Percentiles rank a stretch among this genome's conserved stretches.
These are phyloP conservation scores for Glycine latifolia DNA, from an alignment of 306 rosid species.

Conservation along the genomic window DNA sequence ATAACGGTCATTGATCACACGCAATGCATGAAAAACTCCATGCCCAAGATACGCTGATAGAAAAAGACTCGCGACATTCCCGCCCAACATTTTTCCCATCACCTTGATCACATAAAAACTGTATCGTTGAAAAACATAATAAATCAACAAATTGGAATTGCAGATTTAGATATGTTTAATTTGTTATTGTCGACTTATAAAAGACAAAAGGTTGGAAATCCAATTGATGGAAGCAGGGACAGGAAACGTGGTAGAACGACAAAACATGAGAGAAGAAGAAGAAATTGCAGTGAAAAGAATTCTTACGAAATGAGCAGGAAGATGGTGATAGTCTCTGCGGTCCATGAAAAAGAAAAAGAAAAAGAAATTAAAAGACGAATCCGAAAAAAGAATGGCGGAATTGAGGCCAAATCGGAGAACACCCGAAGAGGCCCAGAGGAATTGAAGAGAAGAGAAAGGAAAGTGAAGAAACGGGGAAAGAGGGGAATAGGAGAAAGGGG, in stretches of 20 bases:
- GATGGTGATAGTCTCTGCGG: conserved; percentile 54
- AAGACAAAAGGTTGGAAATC: conserved; percentile 17
- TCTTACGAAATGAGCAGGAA: conserved; percentile 61
- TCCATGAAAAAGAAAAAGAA: conserved; percentile 51
- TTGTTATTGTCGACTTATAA: too few relatives aligned
- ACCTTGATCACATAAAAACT: neutral
- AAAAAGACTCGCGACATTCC: neutral
- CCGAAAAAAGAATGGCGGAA: neutral
- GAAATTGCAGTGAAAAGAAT: neutral
- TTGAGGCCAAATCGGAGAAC: conserved; percentile 50
- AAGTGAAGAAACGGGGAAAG: too few relatives aligned
- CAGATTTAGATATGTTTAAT: neutral
- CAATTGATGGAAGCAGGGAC: neutral
- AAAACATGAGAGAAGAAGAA: neutral
- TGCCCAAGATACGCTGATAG: too few relatives aligned
- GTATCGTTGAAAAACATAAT: neutral
- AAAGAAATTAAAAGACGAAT: neutral
- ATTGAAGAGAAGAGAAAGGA: neutral
- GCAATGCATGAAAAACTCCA: too few relatives aligned
- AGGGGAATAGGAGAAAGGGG: neutral
- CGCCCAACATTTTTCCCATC: neutral
- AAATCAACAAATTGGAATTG: neutral
- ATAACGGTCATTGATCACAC: neutral
- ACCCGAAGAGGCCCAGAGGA: conserved; percentile 40
- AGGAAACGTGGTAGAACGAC: too few relatives aligned